phyloP scores from a whole-genome alignment of 805 yeast species.

The Ogataea methylovora region DNA sequence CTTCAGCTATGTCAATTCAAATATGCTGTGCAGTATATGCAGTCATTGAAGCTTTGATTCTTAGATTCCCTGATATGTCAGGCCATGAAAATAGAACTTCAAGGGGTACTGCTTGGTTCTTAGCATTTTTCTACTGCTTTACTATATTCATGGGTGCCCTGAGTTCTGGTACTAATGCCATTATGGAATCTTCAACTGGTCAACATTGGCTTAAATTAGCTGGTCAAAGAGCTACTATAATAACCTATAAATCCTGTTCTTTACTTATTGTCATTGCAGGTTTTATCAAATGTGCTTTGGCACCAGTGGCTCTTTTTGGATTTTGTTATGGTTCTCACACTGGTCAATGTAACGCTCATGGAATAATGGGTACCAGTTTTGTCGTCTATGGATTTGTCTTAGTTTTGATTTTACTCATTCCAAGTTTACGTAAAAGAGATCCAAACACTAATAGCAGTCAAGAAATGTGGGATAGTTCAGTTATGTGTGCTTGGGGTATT shows the following conservation, averaged over 20 bases:
- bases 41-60: conserved; percentile 45
- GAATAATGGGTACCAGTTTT: conserved; percentile 92
- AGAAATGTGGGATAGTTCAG: conserved; percentile 74
- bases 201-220: conserved; percentile 28
- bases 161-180: conserved; percentile 33
- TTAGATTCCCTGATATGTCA: conserved; percentile 56
- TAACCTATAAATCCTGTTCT: conserved; percentile 39
- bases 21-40: conserved; percentile 41
- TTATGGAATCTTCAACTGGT: conserved; percentile 23
- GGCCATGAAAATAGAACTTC: conserved; percentile 65
- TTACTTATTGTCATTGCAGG: conserved; percentile 47
- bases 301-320: conserved; percentile 78
- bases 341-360: conserved; percentile 96
- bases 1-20: conserved; percentile 40
- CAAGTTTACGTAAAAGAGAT: conserved; percentile 53
- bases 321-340: conserved; percentile 79
- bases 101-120: conserved; percentile 61
- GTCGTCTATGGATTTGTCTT: conserved; percentile 72
- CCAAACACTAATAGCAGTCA: conserved; percentile 47
- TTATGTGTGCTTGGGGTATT: conserved; percentile 86
- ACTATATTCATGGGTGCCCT: conserved; percentile 49
- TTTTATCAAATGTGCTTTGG: conserved; percentile 74
- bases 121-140: conserved; percentile 37
- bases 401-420: conserved; percentile 57
- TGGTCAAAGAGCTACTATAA: conserved; percentile 27